phyloP scores from a whole-genome alignment of 352 stramenopile genomes.

The Peronospora belbahrii region DNA sequence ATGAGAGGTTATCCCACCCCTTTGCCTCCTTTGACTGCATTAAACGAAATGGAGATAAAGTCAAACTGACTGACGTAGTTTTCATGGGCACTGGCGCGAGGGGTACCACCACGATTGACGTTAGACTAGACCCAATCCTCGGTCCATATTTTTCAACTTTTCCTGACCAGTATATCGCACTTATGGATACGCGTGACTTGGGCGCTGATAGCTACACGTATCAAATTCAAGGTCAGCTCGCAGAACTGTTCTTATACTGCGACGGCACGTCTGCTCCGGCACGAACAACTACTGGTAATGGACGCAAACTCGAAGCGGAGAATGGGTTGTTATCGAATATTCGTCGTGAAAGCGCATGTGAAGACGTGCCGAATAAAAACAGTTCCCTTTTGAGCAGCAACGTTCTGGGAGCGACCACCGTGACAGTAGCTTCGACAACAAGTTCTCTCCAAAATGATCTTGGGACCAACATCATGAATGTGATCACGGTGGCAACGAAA shows the following conservation, averaged over 20 bases:
- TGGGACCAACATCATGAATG: slow-evolving; percentile 25
- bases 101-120: slow-evolving; percentile 29
- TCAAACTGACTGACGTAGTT: slow-evolving; percentile 36
- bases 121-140: slow-evolving; percentile 29
- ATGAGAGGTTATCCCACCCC: slow-evolving; percentile 35
- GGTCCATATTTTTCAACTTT: slow-evolving; percentile 34
- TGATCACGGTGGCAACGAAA: slow-evolving; percentile 21
- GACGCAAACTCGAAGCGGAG: too few relatives aligned
- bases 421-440: too few relatives aligned
- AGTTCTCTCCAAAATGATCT: too few relatives aligned
- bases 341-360: too few relatives aligned
- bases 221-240: slow-evolving; percentile 37
- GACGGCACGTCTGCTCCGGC: slow-evolving; percentile 19
- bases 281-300: too few relatives aligned
- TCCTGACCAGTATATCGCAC: slow-evolving; percentile 28
- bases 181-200: slow-evolving; percentile 42
- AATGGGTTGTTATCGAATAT: too few relatives aligned
- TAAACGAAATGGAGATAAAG: slow-evolving; percentile 23
- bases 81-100: slow-evolving; percentile 37
- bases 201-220: slow-evolving; percentile 57
- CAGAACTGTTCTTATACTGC: slow-evolving; percentile 37
- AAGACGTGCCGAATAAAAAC: too few relatives aligned
- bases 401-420: too few relatives aligned
- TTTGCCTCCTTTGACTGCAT: slow-evolving; percentile 42
- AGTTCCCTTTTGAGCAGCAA: too few relatives aligned